Evolutionary conservation across 2,329 filamentous ascomycete species (phyloP).

Genomic region (Grosmannia clavigera): DNA sequence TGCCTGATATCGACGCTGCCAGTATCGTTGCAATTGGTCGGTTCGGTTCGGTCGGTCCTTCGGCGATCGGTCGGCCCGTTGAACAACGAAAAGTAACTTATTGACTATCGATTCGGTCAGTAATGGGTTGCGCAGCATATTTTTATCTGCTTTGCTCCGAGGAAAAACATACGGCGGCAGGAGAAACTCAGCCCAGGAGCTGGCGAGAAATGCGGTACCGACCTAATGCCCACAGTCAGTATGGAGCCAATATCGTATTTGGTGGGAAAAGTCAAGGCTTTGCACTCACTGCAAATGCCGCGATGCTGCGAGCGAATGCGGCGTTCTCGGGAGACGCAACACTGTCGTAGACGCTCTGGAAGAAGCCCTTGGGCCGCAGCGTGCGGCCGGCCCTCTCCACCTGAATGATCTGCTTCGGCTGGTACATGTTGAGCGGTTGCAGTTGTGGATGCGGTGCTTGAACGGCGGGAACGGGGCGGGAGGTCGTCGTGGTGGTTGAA

Average conservation of each 20-base stretch:
- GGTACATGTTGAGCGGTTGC: constrained; percentile 33
- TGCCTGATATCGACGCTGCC: neutral
- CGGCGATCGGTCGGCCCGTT: neutral
- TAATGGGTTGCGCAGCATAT: neutral
- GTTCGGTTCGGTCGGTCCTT: no score
- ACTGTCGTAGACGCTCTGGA: constrained; percentile 42
- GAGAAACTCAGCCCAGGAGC: constrained; percentile 44
- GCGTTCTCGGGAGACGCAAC: constrained; percentile 51
- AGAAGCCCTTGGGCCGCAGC: constrained; percentile 34
- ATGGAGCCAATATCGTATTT: neutral
- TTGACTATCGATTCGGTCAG: neutral
- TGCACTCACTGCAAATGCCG: constrained; percentile 42
- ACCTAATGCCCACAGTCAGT: constrained; percentile 24
- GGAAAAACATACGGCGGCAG: constrained; percentile 31
- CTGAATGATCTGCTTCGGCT: constrained; percentile 42
- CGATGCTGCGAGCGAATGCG: constrained; percentile 48
- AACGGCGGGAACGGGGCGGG: neutral
- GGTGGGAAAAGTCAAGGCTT: neutral
- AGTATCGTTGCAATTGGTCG: neutral
- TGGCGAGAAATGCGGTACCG: constrained; percentile 46
- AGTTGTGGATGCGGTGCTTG: neutral
- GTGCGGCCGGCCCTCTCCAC: constrained; percentile 33
- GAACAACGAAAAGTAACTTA: neutral
- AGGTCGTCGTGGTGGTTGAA: neutral
- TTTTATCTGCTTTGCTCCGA: neutral